Percentiles rank a stretch among this genome's conserved stretches.
Conservation (phyloP, 495 filamentous ascomycete species). For the Mycothermus thermophilus region DNA sequence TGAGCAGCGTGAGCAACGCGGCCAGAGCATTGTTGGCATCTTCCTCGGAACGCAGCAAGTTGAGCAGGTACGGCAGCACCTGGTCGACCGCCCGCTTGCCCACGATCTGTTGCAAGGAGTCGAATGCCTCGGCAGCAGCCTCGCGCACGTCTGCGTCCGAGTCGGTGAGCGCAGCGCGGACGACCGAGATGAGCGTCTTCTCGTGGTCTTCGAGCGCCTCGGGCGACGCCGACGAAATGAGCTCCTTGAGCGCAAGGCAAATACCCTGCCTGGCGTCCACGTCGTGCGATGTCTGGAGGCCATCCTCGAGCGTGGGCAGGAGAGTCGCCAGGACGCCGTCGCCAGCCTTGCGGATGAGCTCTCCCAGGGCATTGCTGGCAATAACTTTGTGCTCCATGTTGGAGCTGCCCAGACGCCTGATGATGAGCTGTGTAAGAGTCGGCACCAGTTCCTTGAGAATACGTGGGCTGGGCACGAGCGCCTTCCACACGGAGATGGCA, state of each 20-base stretch:
- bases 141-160: slow-evolving; percentile 79
- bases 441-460: slow-evolving; percentile 92
- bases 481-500: slow-evolving; percentile 91
- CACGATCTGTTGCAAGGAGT: slow-evolving; percentile 80
- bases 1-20: slow-evolving; percentile 82
- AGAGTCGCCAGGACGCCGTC: slow-evolving; percentile 81
- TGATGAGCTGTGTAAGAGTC: slow-evolving; percentile 85
- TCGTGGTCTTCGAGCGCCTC: slow-evolving; percentile 90
- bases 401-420: slow-evolving; percentile 81
- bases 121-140: slow-evolving; percentile 92
- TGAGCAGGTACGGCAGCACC: slow-evolving; percentile 83
- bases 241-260: slow-evolving; percentile 85
- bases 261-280: slow-evolving; percentile 94
- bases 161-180: slow-evolving; percentile 87
- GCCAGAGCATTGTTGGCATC: slow-evolving; percentile 85
- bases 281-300: slow-evolving; percentile 75
- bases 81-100: slow-evolving; percentile 91
- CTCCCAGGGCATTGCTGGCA: slow-evolving; percentile 89
- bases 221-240: slow-evolving; percentile 79
- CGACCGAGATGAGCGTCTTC: slow-evolving; percentile 83
- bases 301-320: slow-evolving; percentile 84
- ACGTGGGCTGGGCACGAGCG: slow-evolving; percentile 79
- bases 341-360: slow-evolving; percentile 90
- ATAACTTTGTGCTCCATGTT: slow-evolving; percentile 99
- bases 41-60: slow-evolving; percentile 66